phyloP scores from a whole-genome alignment of 176 grass and related monocot species.

The Tillandsia leiboldiana region DNA sequence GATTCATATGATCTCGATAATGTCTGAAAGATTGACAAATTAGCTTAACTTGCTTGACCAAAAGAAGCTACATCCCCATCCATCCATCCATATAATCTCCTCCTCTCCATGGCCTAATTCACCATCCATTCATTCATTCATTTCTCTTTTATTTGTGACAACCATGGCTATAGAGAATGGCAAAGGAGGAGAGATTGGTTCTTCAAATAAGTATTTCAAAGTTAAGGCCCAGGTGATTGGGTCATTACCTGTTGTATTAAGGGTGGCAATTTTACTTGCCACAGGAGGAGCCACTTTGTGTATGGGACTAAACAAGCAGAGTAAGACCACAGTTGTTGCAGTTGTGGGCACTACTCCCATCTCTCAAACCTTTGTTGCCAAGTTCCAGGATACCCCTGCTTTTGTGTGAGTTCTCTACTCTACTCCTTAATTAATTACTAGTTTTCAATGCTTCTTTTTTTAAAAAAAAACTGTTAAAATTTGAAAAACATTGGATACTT shows the following conservation, averaged over 20 bases:
- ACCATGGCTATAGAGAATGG: constrained; percentile 39
- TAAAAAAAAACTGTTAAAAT: background rate
- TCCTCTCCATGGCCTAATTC: background rate
- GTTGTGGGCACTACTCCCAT: constrained; percentile 54
- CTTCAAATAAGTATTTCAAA: background rate
- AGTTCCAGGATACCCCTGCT: constrained; percentile 56
- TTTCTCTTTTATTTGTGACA: background rate
- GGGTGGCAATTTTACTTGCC: constrained; percentile 24
- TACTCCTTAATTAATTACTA: background rate
- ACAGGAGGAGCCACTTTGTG: constrained; percentile 36
- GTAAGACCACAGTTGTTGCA: constrained; percentile 42
- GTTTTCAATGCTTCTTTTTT: background rate
- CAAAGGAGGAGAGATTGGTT: constrained; percentile 6
- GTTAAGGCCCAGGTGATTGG: constrained; percentile 26
- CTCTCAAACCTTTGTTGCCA: constrained; percentile 44
- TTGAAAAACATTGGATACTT: background rate
- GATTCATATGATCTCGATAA: too few species aligned
- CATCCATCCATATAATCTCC: constrained; percentile 1
- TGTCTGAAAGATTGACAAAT: too few species aligned
- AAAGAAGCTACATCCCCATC: too few species aligned
- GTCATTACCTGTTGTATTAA: constrained; percentile 27
- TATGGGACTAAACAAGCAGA: constrained; percentile 68
- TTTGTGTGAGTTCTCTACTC: constrained; percentile 39
- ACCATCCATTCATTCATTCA: background rate
- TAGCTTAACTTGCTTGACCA: too few species aligned